Conservation (phyloP, 2,329 filamentous ascomycete genomes). For the Trichocomaceae sp. region DNA sequence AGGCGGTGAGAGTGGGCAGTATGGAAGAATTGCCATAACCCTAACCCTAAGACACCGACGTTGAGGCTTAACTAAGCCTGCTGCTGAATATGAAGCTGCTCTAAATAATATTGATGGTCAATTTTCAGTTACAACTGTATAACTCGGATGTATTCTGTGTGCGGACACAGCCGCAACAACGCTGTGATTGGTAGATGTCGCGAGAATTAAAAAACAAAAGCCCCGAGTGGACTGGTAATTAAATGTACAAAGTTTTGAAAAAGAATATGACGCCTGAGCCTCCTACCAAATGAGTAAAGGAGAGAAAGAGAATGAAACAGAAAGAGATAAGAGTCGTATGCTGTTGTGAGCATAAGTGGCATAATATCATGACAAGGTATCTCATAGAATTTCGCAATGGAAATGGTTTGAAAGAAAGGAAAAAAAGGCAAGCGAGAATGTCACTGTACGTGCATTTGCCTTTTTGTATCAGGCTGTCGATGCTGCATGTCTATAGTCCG, state of each 20-base stretch:
- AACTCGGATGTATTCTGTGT: neutral
- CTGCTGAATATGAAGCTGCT: neutral
- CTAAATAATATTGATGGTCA: neutral
- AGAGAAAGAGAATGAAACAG: slow-evolving; percentile 17
- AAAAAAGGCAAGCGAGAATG: neutral
- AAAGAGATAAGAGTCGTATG: slow-evolving; percentile 20
- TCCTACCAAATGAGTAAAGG: neutral
- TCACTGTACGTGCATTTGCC: neutral
- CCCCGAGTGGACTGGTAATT: slow-evolving; percentile 8
- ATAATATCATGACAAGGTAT: slow-evolving; percentile 32
- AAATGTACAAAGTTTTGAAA: slow-evolving; percentile 12
- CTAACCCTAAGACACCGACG: neutral
- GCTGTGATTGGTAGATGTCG: neutral
- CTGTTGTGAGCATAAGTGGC: slow-evolving; percentile 20
- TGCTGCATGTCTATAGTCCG: slow-evolving; percentile 15
- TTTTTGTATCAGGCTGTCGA: neutral
- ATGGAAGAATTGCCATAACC: neutral
- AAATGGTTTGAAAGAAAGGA: neutral
- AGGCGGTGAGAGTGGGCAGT: slow-evolving; percentile 19
- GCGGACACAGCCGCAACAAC: neutral
- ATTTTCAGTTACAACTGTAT: neutral
- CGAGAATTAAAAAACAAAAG: neutral
- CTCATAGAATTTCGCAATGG: slow-evolving; percentile 18
- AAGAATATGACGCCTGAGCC: slow-evolving; percentile 1
- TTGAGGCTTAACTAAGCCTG: too few relatives aligned